A percentile compares a stretch with the other conserved stretches of the same genome.
These are phyloP conservation scores for Trichoderma citrinoviride DNA, from an alignment of 2,329 filamentous ascomycete genomes.

Conservation along the genomic window DNA sequence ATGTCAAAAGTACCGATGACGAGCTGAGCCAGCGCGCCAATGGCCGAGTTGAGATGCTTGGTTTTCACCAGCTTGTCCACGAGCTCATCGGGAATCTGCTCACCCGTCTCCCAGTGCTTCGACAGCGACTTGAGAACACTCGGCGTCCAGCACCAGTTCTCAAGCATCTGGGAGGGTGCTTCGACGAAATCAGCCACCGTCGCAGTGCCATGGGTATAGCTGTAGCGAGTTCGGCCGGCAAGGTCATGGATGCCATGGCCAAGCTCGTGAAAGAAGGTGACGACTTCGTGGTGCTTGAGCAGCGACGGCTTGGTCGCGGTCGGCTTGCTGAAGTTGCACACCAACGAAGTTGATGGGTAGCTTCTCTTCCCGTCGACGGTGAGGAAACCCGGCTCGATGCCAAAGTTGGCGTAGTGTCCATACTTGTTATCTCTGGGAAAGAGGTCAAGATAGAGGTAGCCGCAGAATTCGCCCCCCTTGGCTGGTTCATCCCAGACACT, in stretches of 20 bases:
- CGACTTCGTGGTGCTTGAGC: conserved; percentile 79
- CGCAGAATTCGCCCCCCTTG: conserved; percentile 70
- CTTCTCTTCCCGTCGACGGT: conserved; percentile 65
- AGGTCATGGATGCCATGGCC: conserved; percentile 71
- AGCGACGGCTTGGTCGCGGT: conserved; percentile 72
- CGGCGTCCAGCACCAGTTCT: conserved; percentile 73
- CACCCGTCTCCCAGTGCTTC: conserved; percentile 67
- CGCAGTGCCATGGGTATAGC: conserved; percentile 65
- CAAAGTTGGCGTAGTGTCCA: conserved; percentile 82
- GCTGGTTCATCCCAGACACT: conserved; percentile 76
- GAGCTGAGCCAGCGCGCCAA: conserved; percentile 75
- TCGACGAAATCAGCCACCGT: conserved; percentile 69
- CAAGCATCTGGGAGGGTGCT: conserved; percentile 69
- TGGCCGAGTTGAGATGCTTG: conserved; percentile 76
- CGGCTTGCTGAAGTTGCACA: conserved; percentile 84
- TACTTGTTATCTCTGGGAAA: conserved; percentile 81
- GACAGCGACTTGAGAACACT: conserved; percentile 64
- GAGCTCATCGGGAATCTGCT: conserved; percentile 71
- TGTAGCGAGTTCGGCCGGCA: conserved; percentile 59
- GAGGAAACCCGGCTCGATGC: conserved; percentile 69
- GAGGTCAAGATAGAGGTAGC: conserved; percentile 80
- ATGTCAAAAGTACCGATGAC: conserved; percentile 84
- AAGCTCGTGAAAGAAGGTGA: conserved; percentile 77
- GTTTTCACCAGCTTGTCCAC: conserved; percentile 72
- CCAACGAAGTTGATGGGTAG: conserved; percentile 75